Conservation (phyloP, 176 grass and related monocot genomes). For the Eragrostis curvula region DNA sequence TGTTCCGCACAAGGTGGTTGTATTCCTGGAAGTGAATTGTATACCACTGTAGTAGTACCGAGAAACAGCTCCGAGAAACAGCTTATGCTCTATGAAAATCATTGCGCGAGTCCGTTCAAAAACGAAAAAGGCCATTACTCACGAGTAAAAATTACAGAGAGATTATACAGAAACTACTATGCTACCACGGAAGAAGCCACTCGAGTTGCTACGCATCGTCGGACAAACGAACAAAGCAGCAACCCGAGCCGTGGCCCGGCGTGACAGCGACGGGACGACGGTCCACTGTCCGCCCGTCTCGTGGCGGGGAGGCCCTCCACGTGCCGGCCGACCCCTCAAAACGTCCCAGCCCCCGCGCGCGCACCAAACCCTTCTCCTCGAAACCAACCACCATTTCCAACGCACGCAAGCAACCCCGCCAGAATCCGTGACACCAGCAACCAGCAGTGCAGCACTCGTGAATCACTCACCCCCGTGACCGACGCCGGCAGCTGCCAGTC, state of each 20-base stretch:
- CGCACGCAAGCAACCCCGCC: background rate
- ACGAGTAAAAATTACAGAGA: too few relatives aligned
- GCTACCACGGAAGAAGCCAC: too few relatives aligned
- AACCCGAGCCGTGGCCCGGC: background rate
- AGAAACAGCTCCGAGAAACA: too few relatives aligned
- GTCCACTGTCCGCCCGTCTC: slow-evolving; percentile 29
- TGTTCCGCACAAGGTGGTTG: background rate
- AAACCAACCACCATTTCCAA: slow-evolving; percentile 2
- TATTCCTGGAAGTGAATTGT: background rate
- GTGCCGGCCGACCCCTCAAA: slow-evolving; percentile 31
- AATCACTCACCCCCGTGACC: background rate
- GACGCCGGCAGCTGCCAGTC: too few relatives aligned
- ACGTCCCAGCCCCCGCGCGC: background rate
- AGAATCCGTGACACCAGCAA: background rate
- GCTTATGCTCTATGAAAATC: too few relatives aligned
- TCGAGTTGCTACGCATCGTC: background rate
- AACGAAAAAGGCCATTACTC: too few relatives aligned
- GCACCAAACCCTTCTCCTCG: background rate
- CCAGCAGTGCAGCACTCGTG: background rate
- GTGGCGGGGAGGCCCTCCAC: slow-evolving; percentile 38
- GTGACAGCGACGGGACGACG: slow-evolving; percentile 26
- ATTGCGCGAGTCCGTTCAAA: too few relatives aligned
- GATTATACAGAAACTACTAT: too few relatives aligned
- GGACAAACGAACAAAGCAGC: slow-evolving; percentile 20
- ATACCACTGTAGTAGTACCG: too few relatives aligned